A percentile compares a stretch with the other conserved stretches of the same genome.
These are phyloP conservation scores for Pisolithus albus DNA, from an alignment of 768 basidiomycete genomes.

Conservation along the genomic window DNA sequence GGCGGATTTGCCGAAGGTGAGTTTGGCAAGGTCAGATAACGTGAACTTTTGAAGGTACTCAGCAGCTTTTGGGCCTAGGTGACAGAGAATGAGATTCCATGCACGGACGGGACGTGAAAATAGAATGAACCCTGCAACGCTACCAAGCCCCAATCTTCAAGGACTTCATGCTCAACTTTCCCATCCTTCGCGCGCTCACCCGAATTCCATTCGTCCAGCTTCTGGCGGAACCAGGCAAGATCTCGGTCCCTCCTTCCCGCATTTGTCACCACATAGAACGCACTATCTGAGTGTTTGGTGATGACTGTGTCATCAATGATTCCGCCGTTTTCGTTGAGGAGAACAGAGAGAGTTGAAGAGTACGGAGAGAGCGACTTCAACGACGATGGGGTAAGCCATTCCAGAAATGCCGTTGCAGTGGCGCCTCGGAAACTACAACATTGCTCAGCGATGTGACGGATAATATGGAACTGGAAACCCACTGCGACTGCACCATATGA, in stretches of 20 bases:
- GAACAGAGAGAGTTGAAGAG: conserved; percentile 78
- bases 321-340: conserved; percentile 84
- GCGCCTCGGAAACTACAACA: conserved; percentile 68
- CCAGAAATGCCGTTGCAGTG: conserved; percentile 73
- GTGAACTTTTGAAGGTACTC: conserved; percentile 72
- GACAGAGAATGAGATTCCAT: background rate
- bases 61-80: conserved; percentile 72
- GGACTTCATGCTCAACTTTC: conserved; percentile 70
- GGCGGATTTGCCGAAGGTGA: conserved; percentile 86
- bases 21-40: conserved; percentile 58
- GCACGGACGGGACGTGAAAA: background rate
- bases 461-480: background rate
- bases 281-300: conserved; percentile 70
- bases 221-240: conserved; percentile 64
- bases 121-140: conserved; percentile 75
- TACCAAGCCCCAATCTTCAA: conserved; percentile 82
- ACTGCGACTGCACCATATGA: conserved; percentile 35
- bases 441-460: background rate
- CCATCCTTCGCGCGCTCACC: conserved; percentile 42
- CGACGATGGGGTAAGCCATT: conserved; percentile 86
- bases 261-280: conserved; percentile 95
- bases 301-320: conserved; percentile 96
- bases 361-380: conserved; percentile 61
- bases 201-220: conserved; percentile 74
- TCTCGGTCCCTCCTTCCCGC: conserved; percentile 82